Evolutionary conservation across 2,329 filamentous ascomycete genomes (phyloP).

Genomic region (Sporothrix euskadiensis): DNA sequence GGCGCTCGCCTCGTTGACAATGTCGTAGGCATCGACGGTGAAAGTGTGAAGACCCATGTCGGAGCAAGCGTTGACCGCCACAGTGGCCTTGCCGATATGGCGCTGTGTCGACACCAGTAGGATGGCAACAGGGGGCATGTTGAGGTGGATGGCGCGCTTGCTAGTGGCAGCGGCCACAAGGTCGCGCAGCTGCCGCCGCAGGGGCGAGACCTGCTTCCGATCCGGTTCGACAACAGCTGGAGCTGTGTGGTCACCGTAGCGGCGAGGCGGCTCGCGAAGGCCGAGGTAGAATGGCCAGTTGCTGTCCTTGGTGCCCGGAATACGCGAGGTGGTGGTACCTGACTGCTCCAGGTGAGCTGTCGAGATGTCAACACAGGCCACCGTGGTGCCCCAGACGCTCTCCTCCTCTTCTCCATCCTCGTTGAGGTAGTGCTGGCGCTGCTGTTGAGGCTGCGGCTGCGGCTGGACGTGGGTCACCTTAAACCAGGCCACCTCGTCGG

Average conservation of each 20-base stretch:
- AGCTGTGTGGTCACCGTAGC: slow-evolving; percentile 43
- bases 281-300: slow-evolving; percentile 91
- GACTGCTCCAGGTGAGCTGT: slow-evolving; percentile 90
- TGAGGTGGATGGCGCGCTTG: slow-evolving; percentile 78
- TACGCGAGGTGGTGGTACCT: slow-evolving; percentile 77
- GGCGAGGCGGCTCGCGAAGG: slow-evolving; percentile 64
- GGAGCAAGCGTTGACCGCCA: slow-evolving; percentile 74
- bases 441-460: slow-evolving; percentile 43
- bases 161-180: slow-evolving; percentile 87
- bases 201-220: slow-evolving; percentile 50
- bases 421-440: slow-evolving; percentile 42
- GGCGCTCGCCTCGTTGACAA: slow-evolving; percentile 84
- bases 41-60: slow-evolving; percentile 92
- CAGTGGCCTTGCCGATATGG: slow-evolving; percentile 85
- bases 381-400: slow-evolving; percentile 74
- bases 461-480: slow-evolving; percentile 74
- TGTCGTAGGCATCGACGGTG: slow-evolving; percentile 86
- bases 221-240: slow-evolving; percentile 49
- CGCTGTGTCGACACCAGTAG: slow-evolving; percentile 89
- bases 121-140: slow-evolving; percentile 84
- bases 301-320: slow-evolving; percentile 74
- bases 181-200: slow-evolving; percentile 74
- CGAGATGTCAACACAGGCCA: slow-evolving; percentile 81
- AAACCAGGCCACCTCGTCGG: slow-evolving; percentile 83
- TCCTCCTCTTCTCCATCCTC: slow-evolving; percentile 62